Conservation (phyloP, 2,329 filamentous ascomycete genomes). For the Ceratocystis huliohia region DNA sequence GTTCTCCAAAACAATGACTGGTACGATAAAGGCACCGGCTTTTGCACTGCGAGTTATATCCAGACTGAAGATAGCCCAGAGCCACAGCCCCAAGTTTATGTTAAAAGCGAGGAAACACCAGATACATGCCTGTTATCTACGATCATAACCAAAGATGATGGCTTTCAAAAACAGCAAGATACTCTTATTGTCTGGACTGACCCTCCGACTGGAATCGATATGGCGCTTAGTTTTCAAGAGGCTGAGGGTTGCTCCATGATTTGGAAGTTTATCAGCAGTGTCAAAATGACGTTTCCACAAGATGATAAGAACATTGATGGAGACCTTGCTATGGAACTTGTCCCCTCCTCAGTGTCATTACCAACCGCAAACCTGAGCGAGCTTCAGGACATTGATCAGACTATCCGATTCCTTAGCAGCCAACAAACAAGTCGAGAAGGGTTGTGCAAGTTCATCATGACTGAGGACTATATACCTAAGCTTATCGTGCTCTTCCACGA, state of each 20-base stretch:
- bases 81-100: constrained; percentile 77
- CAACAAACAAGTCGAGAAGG: constrained; percentile 69
- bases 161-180: constrained; percentile 97
- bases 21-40: constrained; percentile 94
- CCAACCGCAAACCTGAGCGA: constrained; percentile 71
- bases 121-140: constrained; percentile 76
- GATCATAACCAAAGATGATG: constrained; percentile 82
- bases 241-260: constrained; percentile 85
- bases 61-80: constrained; percentile 47
- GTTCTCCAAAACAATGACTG: constrained; percentile 98
- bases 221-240: constrained; percentile 97
- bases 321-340: constrained; percentile 60
- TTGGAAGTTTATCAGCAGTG: constrained; percentile 85
- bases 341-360: constrained; percentile 55
- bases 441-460: constrained; percentile 73
- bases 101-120: constrained; percentile 87
- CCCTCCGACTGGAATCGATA: constrained; percentile 67
- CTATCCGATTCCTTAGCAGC: constrained; percentile 66
- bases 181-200: constrained; percentile 98
- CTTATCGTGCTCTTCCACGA: constrained; percentile 74
- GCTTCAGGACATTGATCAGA: constrained; percentile 69
- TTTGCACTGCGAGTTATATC: constrained; percentile 68
- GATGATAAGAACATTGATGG: constrained; percentile 75
- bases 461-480: constrained; percentile 75
- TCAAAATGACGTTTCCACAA: constrained; percentile 58